phyloP scores from a whole-genome alignment of 495 filamentous ascomycete species.

The Cladorrhinum samala region DNA sequence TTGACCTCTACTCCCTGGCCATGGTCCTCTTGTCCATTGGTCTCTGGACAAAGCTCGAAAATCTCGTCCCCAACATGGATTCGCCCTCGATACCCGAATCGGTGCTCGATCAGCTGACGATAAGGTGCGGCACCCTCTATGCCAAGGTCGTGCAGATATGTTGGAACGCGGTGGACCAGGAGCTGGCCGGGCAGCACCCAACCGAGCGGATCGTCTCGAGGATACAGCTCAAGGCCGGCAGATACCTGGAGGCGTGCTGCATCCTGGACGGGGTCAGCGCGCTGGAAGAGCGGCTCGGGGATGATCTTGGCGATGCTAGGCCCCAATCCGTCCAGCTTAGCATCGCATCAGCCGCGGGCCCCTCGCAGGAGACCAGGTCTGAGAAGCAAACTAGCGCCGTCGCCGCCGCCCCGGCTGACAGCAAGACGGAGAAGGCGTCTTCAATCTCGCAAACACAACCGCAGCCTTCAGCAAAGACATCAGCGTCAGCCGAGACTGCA shows the following conservation, averaged over 20 bases:
- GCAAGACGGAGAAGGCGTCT: not conserved
- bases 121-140: constrained; percentile 71
- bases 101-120: constrained; percentile 55
- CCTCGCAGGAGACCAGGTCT: constrained; percentile 13
- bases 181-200: constrained; percentile 36
- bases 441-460: not conserved
- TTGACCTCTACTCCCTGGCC: constrained; percentile 81
- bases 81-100: constrained; percentile 34
- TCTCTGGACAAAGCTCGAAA: constrained; percentile 73
- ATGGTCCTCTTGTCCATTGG: constrained; percentile 82
- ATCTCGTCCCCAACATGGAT: constrained; percentile 42
- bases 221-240: constrained; percentile 36
- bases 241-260: constrained; percentile 46
- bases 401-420: not conserved
- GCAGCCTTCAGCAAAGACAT: no score
- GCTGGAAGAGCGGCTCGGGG: constrained; percentile 39
- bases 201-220: constrained; percentile 37
- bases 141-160: constrained; percentile 76
- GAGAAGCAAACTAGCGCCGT: not conserved
- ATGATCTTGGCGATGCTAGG: constrained; percentile 29
- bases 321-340: constrained; percentile 8
- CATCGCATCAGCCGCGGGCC: constrained; percentile 2
- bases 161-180: constrained; percentile 68
- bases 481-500: no score
- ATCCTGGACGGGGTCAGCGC: constrained; percentile 45